These are phyloP conservation scores for Artemisia tridentata DNA, from an alignment of 129 eudicot species.

Conservation along the genomic window DNA sequence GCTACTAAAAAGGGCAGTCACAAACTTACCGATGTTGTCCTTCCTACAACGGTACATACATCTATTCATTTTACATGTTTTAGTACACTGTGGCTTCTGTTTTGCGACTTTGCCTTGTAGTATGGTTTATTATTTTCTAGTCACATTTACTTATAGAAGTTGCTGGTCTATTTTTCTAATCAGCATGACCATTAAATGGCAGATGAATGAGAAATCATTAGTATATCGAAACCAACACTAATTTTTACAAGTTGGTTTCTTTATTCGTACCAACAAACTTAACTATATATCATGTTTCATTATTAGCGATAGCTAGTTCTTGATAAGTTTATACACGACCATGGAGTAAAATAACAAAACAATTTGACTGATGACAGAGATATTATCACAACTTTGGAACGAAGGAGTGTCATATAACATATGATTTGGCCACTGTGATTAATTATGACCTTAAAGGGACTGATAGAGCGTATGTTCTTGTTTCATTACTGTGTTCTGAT, in stretches of 20 bases:
- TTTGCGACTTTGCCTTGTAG: neutral
- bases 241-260: neutral
- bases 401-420: neutral
- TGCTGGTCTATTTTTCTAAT: no score
- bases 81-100: no score
- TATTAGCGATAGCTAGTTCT: neutral
- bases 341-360: neutral
- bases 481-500: neutral
- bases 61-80: no score
- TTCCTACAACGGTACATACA: conserved; percentile 55
- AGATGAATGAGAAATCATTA: no score
- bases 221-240: neutral
- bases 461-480: neutral
- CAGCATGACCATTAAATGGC: neutral
- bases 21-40: conserved; percentile 66
- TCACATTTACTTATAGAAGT: no score
- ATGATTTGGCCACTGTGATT: conserved; percentile 1
- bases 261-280: neutral
- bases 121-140: neutral
- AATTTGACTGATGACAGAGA: neutral
- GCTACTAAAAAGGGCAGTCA: conserved; percentile 84
- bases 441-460: neutral
- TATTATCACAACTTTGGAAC: neutral
- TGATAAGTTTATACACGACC: neutral
- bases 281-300: neutral